phyloP scores from a whole-genome alignment of 495 filamentous ascomycete genomes.

The Rostrohypoxylon terebratum region DNA sequence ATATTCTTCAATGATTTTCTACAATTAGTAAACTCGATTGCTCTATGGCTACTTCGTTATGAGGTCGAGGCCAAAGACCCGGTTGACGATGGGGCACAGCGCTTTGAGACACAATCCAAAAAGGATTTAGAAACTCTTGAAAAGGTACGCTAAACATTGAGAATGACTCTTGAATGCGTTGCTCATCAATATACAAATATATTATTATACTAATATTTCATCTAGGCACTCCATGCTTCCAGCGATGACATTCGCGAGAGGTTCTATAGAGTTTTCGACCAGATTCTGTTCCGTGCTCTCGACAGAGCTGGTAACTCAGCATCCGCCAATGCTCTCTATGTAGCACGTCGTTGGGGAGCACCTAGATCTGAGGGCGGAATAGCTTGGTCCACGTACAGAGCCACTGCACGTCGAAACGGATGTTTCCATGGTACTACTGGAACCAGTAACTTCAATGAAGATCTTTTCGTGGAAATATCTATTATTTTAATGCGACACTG shows the following conservation, averaged over 20 bases:
- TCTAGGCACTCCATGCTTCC: no score
- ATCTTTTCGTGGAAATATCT: slow-evolving; percentile 65
- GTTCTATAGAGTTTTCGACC: not conserved
- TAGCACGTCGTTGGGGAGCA: slow-evolving; percentile 63
- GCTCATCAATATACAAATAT: no score
- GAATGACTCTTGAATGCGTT: not conserved
- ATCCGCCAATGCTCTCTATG: slow-evolving; percentile 55
- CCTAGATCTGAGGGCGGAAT: slow-evolving; percentile 61
- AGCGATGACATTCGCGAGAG: no score
- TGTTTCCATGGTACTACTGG: slow-evolving; percentile 52
- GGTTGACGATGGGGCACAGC: slow-evolving; percentile 55
- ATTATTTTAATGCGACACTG: slow-evolving; percentile 64
- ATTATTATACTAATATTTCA: no score
- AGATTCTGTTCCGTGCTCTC: not conserved
- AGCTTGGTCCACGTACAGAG: slow-evolving; percentile 70
- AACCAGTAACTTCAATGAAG: slow-evolving; percentile 62
- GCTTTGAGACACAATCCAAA: slow-evolving; percentile 57
- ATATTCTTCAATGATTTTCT: slow-evolving; percentile 62
- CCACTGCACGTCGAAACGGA: slow-evolving; percentile 64
- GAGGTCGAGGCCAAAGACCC: slow-evolving; percentile 56
- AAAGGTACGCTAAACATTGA: slow-evolving; percentile 56
- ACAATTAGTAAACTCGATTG: slow-evolving; percentile 69
- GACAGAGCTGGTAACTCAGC: slow-evolving; percentile 45
- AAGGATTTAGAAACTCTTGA: slow-evolving; percentile 59
- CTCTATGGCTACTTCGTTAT: slow-evolving; percentile 66